These are phyloP conservation scores for Urochloa ruziziensis DNA, from an alignment of 176 grass and related monocot species.

Conservation along the genomic window DNA sequence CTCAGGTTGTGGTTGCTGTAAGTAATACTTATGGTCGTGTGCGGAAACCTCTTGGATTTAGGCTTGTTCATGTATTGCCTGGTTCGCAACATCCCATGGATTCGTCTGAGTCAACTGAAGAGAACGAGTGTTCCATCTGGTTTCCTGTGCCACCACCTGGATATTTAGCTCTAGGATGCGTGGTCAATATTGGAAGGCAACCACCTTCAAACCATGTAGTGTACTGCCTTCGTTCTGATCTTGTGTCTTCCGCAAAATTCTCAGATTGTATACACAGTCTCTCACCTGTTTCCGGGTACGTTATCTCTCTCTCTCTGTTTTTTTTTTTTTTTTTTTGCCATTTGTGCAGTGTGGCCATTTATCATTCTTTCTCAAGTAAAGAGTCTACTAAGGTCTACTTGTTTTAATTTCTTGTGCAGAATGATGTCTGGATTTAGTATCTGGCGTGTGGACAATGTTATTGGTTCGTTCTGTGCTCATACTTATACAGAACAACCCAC, in stretches of 20 bases:
- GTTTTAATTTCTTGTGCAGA: conserved; percentile 38
- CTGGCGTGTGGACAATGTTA: conserved; percentile 90
- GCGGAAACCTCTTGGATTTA: conserved; percentile 85
- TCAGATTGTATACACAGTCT: conserved; percentile 68
- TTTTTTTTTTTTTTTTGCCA: conserved; percentile 10
- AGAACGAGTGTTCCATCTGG: conserved; percentile 89
- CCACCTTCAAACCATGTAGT: conserved; percentile 87
- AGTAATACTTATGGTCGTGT: conserved; percentile 97
- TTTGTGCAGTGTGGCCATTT: conserved; percentile 14
- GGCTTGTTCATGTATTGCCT: conserved; percentile 62
- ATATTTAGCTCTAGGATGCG: conserved; percentile 85
- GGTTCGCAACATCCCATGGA: conserved; percentile 31
- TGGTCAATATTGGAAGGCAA: conserved; percentile 65
- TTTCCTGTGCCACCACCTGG: conserved; percentile 77
- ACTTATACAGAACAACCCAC: conserved; percentile 68
- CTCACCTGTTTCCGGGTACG: conserved; percentile 59
- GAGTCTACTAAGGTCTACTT: neutral
- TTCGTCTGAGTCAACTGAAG: conserved; percentile 31
- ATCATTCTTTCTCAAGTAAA: conserved; percentile 1
- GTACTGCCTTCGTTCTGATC: conserved; percentile 92
- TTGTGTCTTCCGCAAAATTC: conserved; percentile 68
- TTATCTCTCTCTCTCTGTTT: neutral
- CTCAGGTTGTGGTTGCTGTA: conserved; percentile 90
- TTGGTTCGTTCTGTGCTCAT: conserved; percentile 69
- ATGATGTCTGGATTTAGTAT: conserved; percentile 68